Evolutionary conservation across 805 yeast genomes (phyloP).

Genomic region (Metschnikowia henanensis): DNA sequence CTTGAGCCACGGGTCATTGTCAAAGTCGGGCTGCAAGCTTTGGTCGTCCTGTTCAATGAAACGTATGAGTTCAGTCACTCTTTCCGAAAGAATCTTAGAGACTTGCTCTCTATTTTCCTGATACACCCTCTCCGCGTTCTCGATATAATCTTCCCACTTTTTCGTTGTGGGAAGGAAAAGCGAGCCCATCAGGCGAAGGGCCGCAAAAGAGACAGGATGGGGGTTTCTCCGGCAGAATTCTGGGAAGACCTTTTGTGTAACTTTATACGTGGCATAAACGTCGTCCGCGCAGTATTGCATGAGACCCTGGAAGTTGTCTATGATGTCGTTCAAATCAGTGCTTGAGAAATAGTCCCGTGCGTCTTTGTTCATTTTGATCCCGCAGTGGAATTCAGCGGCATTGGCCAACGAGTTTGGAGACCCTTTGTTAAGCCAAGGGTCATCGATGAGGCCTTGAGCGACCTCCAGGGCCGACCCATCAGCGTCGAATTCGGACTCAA

Average conservation of each 20-base stretch:
- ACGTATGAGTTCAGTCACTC: slow-evolving; percentile 60
- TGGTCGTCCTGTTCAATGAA: slow-evolving; percentile 34
- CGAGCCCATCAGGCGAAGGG: slow-evolving; percentile 69
- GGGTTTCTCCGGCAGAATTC: slow-evolving; percentile 68
- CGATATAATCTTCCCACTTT: slow-evolving; percentile 73
- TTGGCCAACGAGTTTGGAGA: slow-evolving; percentile 77
- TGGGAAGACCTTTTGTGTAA: slow-evolving; percentile 70
- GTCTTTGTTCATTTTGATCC: slow-evolving; percentile 62
- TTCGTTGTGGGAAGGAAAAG: slow-evolving; percentile 75
- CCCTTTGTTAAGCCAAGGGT: slow-evolving; percentile 85
- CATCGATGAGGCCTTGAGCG: slow-evolving; percentile 43
- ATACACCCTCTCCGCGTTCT: slow-evolving; percentile 65
- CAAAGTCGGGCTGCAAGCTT: slow-evolving; percentile 31
- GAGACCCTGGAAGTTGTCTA: slow-evolving; percentile 56
- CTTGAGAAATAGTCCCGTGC: slow-evolving; percentile 64
- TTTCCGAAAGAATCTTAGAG: slow-evolving; percentile 51
- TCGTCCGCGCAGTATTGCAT: slow-evolving; percentile 85
- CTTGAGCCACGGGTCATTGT: slow-evolving; percentile 81
- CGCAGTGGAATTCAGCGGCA: slow-evolving; percentile 79
- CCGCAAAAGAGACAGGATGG: slow-evolving; percentile 94
- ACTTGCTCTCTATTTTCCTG: slow-evolving; percentile 57
- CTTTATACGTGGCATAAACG: slow-evolving; percentile 71
- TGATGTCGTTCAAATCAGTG: slow-evolving; percentile 52
- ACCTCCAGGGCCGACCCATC: slow-evolving; percentile 24
- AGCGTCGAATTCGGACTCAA: slow-evolving; percentile 5